Evolutionary conservation across 306 rosid genomes (phyloP).

Genomic region (Vigna unguiculata): DNA sequence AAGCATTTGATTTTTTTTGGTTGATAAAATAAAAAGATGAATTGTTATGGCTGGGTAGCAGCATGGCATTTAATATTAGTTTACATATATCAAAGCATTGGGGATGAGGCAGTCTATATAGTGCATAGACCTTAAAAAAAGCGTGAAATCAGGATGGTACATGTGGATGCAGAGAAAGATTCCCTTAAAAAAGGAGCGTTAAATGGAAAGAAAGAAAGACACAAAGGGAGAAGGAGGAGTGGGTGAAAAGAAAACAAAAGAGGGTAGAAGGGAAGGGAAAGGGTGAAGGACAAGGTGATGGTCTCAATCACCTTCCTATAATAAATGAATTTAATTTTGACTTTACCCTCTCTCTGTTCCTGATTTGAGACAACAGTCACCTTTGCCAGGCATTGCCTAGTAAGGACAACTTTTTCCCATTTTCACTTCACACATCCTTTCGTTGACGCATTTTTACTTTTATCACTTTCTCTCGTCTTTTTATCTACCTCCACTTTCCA

Average conservation of each 20-base stretch:
- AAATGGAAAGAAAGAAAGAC: slow-evolving; percentile 31
- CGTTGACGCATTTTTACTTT: slow-evolving; percentile 34
- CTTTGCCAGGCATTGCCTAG: slow-evolving; percentile 40
- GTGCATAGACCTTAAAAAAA: slow-evolving; percentile 43
- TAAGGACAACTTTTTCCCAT: slow-evolving; percentile 24
- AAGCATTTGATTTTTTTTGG: no score
- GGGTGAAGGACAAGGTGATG: not conserved
- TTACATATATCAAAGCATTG: slow-evolving; percentile 3
- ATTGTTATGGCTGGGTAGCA: no score
- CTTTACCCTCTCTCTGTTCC: slow-evolving; percentile 50
- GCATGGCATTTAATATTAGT: no score
- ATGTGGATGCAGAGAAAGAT: slow-evolving; percentile 50
- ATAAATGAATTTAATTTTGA: slow-evolving; percentile 52
- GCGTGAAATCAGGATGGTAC: slow-evolving; percentile 47
- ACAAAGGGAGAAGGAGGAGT: slow-evolving; percentile 23
- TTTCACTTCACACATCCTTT: slow-evolving; percentile 4
- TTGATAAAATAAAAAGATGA: no score
- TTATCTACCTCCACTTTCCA: not conserved
- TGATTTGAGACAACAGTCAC: slow-evolving; percentile 45
- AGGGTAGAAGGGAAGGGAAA: not conserved
- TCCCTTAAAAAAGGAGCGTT: slow-evolving; percentile 42
- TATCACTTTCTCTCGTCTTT: slow-evolving; percentile 4
- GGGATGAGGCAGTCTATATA: not conserved
- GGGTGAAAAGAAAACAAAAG: slow-evolving; percentile 39
- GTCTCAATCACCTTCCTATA: slow-evolving; percentile 27